These are phyloP conservation scores for Melaleuca alternifolia DNA, from an alignment of 345 rosid species.

Conservation along the genomic window DNA sequence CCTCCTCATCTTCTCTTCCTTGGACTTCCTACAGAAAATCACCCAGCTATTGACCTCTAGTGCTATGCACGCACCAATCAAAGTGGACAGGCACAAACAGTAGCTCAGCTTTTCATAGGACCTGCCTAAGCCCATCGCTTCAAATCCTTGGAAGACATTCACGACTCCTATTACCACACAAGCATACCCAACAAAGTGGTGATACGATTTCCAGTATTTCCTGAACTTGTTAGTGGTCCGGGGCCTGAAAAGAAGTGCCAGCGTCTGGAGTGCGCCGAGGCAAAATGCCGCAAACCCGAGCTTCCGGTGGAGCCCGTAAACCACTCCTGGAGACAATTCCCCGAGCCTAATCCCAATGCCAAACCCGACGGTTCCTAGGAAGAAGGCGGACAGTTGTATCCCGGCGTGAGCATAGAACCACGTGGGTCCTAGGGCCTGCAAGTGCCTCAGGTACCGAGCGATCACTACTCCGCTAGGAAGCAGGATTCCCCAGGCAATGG, in stretches of 20 bases:
- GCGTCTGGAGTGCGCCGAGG: constrained; percentile 56
- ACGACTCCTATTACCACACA: constrained; percentile 92
- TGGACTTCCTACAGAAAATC: constrained; percentile 79
- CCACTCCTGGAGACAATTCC: constrained; percentile 52
- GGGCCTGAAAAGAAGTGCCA: constrained; percentile 79
- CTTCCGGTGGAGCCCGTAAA: constrained; percentile 61
- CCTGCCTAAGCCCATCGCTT: constrained; percentile 67
- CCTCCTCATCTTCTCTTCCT: constrained; percentile 85
- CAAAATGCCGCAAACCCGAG: constrained; percentile 64
- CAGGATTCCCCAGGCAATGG: constrained; percentile 69
- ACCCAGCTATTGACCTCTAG: constrained; percentile 97
- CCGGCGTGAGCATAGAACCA: constrained; percentile 90
- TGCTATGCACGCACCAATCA: constrained; percentile 71
- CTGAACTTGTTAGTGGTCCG: constrained; percentile 77
- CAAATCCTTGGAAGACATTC: constrained; percentile 92
- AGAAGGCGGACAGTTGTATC: constrained; percentile 42
- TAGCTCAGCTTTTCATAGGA: constrained; percentile 65
- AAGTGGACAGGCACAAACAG: constrained; percentile 62
- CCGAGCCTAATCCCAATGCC: constrained; percentile 70
- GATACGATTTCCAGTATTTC: constrained; percentile 95
- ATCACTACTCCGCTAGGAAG: constrained; percentile 61
- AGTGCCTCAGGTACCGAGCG: constrained; percentile 69
- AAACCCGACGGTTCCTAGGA: constrained; percentile 66
- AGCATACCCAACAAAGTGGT: constrained; percentile 87
- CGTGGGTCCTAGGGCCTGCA: constrained; percentile 56